Evolutionary conservation across 805 yeast genomes (phyloP).

Genomic region (Saturnispora saitoi): DNA sequence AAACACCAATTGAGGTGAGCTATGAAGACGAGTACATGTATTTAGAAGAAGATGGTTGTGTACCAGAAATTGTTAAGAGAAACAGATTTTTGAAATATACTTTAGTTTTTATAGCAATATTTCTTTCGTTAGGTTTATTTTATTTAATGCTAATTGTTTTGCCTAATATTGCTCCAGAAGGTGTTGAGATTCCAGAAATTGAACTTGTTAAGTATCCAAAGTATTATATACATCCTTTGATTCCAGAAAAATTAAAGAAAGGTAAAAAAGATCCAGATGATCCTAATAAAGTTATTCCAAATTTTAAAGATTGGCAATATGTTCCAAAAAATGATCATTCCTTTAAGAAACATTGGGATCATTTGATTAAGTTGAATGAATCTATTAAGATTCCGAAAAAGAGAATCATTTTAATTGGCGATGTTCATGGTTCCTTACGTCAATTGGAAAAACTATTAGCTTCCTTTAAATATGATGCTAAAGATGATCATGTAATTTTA

Average conservation of each 20-base stretch:
- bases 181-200: slow-evolving; percentile 21
- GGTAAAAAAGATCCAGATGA: slow-evolving; percentile 17
- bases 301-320: slow-evolving; percentile 17
- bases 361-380: slow-evolving; percentile 8
- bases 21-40: slow-evolving; percentile 11
- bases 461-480: slow-evolving; percentile 37
- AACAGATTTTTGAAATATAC: slow-evolving; percentile 10
- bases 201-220: slow-evolving; percentile 17
- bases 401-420: slow-evolving; percentile 70
- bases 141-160: slow-evolving; percentile 24
- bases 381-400: slow-evolving; percentile 20
- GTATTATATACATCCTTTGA: slow-evolving; percentile 26
- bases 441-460: slow-evolving; percentile 46
- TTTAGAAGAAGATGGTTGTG: slow-evolving; percentile 14
- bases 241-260: slow-evolving; percentile 10
- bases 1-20: slow-evolving; percentile 8
- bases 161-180: slow-evolving; percentile 29
- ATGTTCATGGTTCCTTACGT: slow-evolving; percentile 71
- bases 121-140: slow-evolving; percentile 7
- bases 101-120: slow-evolving; percentile 14
- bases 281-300: slow-evolving; percentile 23
- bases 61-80: slow-evolving; percentile 8
- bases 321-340: slow-evolving; percentile 13
- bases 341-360: slow-evolving; percentile 19
- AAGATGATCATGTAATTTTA: slow-evolving; percentile 52